Evolutionary conservation across 2,329 filamentous ascomycete species (phyloP).

Genomic region (Pyricularia sp.): DNA sequence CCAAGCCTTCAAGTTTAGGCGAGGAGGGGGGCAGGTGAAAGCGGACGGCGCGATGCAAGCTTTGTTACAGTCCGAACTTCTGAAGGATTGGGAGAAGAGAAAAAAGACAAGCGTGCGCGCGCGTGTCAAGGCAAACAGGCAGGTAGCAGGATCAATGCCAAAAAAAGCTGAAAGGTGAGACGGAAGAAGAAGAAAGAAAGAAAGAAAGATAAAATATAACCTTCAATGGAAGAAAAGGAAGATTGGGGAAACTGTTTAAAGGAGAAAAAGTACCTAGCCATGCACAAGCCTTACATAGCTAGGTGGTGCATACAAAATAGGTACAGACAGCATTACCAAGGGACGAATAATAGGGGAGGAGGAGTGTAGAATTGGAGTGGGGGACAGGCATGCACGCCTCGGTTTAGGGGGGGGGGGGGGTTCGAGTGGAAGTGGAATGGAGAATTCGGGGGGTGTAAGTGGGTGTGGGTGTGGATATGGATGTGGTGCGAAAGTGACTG

Average conservation of each 20-base stretch:
- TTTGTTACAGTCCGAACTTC: neutral
- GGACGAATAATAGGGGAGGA: conserved; percentile 1
- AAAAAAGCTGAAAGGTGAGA: neutral
- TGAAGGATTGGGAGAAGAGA: neutral
- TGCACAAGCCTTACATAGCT: neutral
- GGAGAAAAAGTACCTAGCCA: neutral
- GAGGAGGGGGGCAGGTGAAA: neutral
- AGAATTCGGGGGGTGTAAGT: neutral
- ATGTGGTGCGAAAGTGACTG: too few relatives aligned
- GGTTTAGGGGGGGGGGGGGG: neutral
- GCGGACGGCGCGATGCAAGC: neutral
- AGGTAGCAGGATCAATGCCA: neutral
- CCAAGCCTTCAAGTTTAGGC: neutral
- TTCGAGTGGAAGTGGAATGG: neutral
- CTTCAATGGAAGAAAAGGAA: neutral
- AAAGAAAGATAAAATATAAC: neutral
- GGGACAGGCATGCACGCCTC: neutral
- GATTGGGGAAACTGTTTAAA: neutral
- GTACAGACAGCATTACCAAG: neutral
- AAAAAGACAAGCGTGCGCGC: neutral
- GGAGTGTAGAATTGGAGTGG: neutral
- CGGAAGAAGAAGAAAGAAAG: neutral
- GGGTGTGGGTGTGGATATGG: neutral
- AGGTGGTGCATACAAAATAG: neutral
- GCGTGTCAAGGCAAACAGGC: neutral